A percentile compares a stretch with the other conserved stretches of the same genome.
These are phyloP conservation scores for Abrus pulchellus DNA, from an alignment of 306 rosid species.

Conservation along the genomic window DNA sequence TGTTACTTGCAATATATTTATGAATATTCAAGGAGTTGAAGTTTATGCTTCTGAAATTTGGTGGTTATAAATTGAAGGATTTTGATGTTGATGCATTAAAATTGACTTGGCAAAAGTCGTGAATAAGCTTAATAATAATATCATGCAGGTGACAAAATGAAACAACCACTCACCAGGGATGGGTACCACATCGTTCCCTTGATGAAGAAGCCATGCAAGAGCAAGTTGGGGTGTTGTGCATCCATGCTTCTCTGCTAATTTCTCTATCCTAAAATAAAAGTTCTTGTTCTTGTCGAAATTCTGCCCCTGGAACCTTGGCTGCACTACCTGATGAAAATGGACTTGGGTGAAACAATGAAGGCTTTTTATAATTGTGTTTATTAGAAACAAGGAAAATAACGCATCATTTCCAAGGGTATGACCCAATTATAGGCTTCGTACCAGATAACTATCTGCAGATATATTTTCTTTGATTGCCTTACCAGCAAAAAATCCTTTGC, in stretches of 20 bases:
- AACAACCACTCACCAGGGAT: conserved; percentile 58
- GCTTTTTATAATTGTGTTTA: not conserved
- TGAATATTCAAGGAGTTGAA: not conserved
- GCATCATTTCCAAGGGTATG: not conserved
- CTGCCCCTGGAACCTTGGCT: conserved; percentile 61
- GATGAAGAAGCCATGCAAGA: conserved; percentile 67
- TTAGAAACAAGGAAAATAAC: conserved; percentile 1
- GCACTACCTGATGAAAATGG: conserved; percentile 39
- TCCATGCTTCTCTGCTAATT: conserved; percentile 58
- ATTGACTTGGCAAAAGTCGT: not conserved
- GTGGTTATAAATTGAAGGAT: not conserved
- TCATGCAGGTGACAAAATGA: not conserved
- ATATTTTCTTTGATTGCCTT: conserved; percentile 19
- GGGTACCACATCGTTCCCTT: conserved; percentile 65
- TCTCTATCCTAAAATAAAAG: conserved; percentile 46
- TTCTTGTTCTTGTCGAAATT: conserved; percentile 62
- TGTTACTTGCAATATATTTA: too few relatives aligned
- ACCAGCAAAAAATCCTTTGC: conserved; percentile 6
- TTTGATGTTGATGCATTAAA: not conserved
- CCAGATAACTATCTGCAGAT: conserved; percentile 54
- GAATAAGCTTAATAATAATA: not conserved
- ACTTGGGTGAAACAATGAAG: not conserved
- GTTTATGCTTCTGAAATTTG: not conserved
- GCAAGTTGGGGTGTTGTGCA: conserved; percentile 64
- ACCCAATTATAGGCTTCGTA: not conserved